Conservation (phyloP, 495 filamentous ascomycete genomes). For the Achaetomiella virescens region DNA sequence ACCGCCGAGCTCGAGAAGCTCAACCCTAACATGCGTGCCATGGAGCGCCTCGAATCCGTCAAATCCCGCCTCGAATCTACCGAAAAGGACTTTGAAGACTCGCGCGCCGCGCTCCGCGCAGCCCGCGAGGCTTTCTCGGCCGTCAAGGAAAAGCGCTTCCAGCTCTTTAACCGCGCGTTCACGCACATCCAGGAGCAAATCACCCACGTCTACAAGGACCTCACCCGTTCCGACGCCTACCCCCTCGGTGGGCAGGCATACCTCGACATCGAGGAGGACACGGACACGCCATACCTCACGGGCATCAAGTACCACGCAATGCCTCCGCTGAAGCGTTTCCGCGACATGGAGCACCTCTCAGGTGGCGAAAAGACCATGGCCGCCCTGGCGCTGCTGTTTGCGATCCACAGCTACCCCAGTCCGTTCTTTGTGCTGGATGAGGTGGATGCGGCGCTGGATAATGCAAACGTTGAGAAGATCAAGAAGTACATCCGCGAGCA, state of each 20-base stretch:
- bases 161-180: conserved; percentile 93
- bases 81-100: conserved; percentile 82
- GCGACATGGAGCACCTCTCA: conserved; percentile 97
- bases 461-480: conserved; percentile 91
- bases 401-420: conserved; percentile 86
- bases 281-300: conserved; percentile 77
- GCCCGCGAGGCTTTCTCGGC: conserved; percentile 77
- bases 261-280: conserved; percentile 86
- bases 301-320: conserved; percentile 98
- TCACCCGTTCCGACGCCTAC: conserved; percentile 77
- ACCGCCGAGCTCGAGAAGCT: conserved; percentile 81
- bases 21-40: conserved; percentile 90
- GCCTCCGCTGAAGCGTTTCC: conserved; percentile 96
- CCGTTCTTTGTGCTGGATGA: conserved; percentile 99
- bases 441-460: conserved; percentile 94
- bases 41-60: conserved; percentile 83
- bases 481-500: conserved; percentile 91
- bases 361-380: conserved; percentile 99
- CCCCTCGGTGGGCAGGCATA: conserved; percentile 92
- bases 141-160: conserved; percentile 74
- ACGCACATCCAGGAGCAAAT: conserved; percentile 93
- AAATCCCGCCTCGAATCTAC: conserved; percentile 76
- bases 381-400: conserved; percentile 88
- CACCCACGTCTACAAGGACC: conserved; percentile 84
- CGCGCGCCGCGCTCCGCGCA: conserved; percentile 61